Evolutionary conservation across 495 filamentous ascomycete species (phyloP).

Genomic region (Stereocaulon alpinum): DNA sequence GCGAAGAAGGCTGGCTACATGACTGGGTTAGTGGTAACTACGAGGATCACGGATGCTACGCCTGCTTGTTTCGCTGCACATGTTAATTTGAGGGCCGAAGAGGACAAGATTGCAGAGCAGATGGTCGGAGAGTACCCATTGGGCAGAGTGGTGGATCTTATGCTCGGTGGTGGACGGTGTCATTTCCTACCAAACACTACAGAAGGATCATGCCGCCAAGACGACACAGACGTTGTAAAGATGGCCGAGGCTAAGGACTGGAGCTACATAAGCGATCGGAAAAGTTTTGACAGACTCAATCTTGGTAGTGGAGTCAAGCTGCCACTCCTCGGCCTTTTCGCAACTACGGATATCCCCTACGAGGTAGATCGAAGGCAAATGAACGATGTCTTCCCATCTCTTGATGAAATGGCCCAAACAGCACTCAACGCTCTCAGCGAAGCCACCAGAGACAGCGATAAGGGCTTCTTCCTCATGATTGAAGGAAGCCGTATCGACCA

Average conservation of each 20-base stretch:
- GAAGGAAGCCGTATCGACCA: constrained; percentile 95
- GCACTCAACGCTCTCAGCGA: constrained; percentile 67
- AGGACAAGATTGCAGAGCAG: constrained; percentile 86
- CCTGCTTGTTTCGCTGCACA: constrained; percentile 92
- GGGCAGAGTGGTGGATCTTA: constrained; percentile 77
- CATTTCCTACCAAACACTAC: constrained; percentile 81
- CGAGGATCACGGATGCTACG: constrained; percentile 92
- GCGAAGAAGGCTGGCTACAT: constrained; percentile 83
- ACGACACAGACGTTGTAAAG: constrained; percentile 57
- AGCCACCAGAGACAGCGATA: constrained; percentile 75
- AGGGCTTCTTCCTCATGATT: constrained; percentile 98
- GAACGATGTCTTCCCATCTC: constrained; percentile 71
- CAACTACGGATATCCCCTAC: constrained; percentile 72
- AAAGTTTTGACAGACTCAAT: constrained; percentile 67
- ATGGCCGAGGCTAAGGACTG: constrained; percentile 69
- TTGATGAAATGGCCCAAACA: constrained; percentile 83
- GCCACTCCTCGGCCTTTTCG: constrained; percentile 81
- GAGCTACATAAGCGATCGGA: constrained; percentile 59
- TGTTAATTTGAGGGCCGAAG: constrained; percentile 64
- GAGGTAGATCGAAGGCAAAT: constrained; percentile 78
- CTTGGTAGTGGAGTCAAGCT: constrained; percentile 62
- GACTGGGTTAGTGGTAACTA: constrained; percentile 92
- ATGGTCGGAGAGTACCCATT: constrained; percentile 79
- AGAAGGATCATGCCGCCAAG: constrained; percentile 63
- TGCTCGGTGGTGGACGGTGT: constrained; percentile 86